Evolutionary conservation across 2,329 filamentous ascomycete species (phyloP).

Genomic region (Emmonsiellopsis sp.): DNA sequence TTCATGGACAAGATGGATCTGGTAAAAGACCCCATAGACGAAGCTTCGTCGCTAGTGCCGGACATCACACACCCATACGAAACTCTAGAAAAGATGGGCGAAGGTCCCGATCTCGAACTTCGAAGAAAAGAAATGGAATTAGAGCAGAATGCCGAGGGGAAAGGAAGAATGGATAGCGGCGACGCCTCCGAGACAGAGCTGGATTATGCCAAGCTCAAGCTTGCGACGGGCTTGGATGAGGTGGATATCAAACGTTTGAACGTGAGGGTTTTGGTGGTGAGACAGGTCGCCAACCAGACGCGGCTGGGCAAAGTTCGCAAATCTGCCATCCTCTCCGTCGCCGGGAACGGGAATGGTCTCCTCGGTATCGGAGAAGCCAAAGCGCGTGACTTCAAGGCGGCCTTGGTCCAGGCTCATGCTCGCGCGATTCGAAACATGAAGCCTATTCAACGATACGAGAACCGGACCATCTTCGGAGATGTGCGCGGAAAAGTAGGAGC

Average conservation of each 20-base stretch:
- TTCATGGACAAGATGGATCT: constrained; percentile 41
- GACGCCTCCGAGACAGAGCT: constrained; percentile 12
- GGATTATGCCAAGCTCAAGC: constrained; percentile 39
- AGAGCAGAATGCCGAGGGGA: not conserved
- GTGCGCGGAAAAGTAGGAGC: constrained; percentile 77
- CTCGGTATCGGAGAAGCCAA: constrained; percentile 88
- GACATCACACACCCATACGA: constrained; percentile 41
- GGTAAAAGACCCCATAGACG: constrained; percentile 42
- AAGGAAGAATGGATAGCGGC: constrained; percentile 21
- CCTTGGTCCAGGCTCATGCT: constrained; percentile 63
- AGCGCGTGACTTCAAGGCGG: constrained; percentile 62
- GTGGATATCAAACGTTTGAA: constrained; percentile 45
- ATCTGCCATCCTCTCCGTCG: constrained; percentile 66
- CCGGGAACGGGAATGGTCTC: constrained; percentile 77
- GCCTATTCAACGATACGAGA: constrained; percentile 85
- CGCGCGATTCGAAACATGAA: constrained; percentile 84
- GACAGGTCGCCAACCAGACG: constrained; percentile 82
- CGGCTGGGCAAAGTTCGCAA: constrained; percentile 87
- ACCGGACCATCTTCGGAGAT: constrained; percentile 82
- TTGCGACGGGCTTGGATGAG: constrained; percentile 47
- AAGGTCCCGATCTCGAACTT: constrained; percentile 17
- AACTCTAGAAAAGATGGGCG: constrained; percentile 18
- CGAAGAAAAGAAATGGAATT: not conserved
- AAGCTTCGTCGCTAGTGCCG: constrained; percentile 42
- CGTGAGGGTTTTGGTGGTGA: constrained; percentile 63